Evolutionary conservation across 2,329 filamentous ascomycete genomes (phyloP), one percentile per base, ranked within the genome.

Genomic region (Aspergillus candidus): DNA sequence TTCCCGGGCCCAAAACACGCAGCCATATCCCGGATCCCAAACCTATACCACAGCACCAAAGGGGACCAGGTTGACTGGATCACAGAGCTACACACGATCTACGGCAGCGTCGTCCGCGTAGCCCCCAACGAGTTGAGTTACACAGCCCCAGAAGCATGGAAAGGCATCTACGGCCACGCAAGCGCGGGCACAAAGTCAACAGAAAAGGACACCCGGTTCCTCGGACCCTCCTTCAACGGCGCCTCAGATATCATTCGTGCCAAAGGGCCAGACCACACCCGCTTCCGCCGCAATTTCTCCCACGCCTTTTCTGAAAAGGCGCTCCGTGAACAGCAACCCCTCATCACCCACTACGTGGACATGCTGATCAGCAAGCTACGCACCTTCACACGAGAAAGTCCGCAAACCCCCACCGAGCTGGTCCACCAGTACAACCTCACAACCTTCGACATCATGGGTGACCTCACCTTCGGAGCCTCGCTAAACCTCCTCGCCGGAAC

Each of bases 61-160:
- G 49, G 49, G 1, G 35, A 49, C 15, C 29, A 40, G 6, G 10
- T 44, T 11, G 11, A 32, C 29, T 52, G 47, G 47, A n/a, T 60
- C 14, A 52, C 49, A 14, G 29, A 40, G 2, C 49, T 62, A 2
- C 59, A 62, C 31, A 49, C 49, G 7, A 38, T 44, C 11, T 60
- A 61, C 32, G 60, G 60, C 3, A 49, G 59, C 3, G 54, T 70
- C 2, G 65, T 72, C 13, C 62, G 71, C 2, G 61, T 69, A 11
- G 56, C 59, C 1, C 71, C 71, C 0, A 61, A 62, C 32, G 58
- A 69, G 18, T 51, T 73, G 3, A 66, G 60, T 13, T 68, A 66
- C 47, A 56, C 57, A 15, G 48, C 44, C 18, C 47, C 53, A 6
- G 40, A 52, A 6, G 60, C 57, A 13, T 67, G 60, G 61, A 62